Evolutionary conservation across 345 rosid genomes (phyloP), one percentile per base, ranked within the genome.

Genomic region (Odontarrhena argentea): DNA sequence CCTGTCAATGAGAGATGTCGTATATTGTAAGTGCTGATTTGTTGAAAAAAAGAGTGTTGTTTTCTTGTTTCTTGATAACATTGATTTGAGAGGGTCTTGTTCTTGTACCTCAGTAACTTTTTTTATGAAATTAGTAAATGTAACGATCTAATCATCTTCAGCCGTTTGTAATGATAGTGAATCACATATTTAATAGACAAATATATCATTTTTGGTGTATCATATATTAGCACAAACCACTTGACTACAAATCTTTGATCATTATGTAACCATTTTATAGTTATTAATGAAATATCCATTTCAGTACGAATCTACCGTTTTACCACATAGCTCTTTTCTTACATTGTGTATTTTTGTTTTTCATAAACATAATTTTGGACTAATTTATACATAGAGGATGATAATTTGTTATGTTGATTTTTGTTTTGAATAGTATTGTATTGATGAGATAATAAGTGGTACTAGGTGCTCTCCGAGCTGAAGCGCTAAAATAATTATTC

Each of bases 51-150:
- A 11, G 5, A 28, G 5, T 3, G 6, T 63, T 43, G 56, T 38
- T 52, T 70, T 67, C 68, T 67, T 60, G 68, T 66, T 73, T 51
- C 56, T 52, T 66, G 61, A 51, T 58, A 58, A 43, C 67, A 51
- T 10, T 58, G 51, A 48, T 44, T 5, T 50, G 67, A 43, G 71
- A 58, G 64, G 49, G 37, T 51, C 67, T 73, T 58, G 62, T 51
- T 73, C 55, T 51, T 66, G 71, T 65, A 65, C 70, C 25, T 50
- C 40, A 8, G 55, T 65, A 51, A 57, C 57, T 41, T 34, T 49
- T 30, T 30, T 65, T 50, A 60, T 52, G 37, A 9, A 60, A 38
- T 37, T 18, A 45, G 63, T 44, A 42, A 26, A 64, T 41, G 37
- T 65, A 65, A 73, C 56, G 1, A 59, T 52, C 56, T 59, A 40